These are phyloP conservation scores for Solanum lycopersicoides DNA, from an alignment of 257 asterid genomes.

Conservation along the genomic window DNA sequence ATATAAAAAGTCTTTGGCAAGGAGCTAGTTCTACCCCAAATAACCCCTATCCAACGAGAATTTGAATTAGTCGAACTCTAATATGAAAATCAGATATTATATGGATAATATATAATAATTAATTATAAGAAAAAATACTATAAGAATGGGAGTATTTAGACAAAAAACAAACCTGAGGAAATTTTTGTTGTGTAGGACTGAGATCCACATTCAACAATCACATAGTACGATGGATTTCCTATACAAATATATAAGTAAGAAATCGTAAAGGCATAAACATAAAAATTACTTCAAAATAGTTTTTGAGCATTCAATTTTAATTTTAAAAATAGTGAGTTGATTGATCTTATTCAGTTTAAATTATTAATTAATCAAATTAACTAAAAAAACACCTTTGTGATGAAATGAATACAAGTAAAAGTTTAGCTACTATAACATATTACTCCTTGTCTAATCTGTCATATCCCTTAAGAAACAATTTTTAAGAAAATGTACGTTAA, in stretches of 20 bases:
- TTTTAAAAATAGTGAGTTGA: background rate
- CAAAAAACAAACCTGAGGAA: conserved; percentile 36
- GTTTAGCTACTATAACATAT: background rate
- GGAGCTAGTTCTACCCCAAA: background rate
- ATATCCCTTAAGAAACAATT: no score
- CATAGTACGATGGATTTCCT: conserved; percentile 60
- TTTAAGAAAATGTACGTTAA: no score
- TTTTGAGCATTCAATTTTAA: background rate
- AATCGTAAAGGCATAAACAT: background rate
- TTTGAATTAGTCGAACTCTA: background rate
- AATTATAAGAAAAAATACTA: background rate
- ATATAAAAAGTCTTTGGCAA: no score
- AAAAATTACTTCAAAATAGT: background rate
- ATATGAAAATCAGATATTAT: no score
- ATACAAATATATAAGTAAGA: background rate
- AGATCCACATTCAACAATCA: conserved; percentile 55
- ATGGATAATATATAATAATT: no score
- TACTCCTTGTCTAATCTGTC: background rate
- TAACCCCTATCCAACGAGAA: background rate
- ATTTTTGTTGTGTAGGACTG: conserved; percentile 46
- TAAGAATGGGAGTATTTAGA: background rate
- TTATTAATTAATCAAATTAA: background rate
- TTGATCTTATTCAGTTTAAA: background rate
- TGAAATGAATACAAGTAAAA: background rate
- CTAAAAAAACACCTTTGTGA: background rate